Evolutionary conservation across 208 protist species (phyloP).

Genomic region (Giardia muris): DNA sequence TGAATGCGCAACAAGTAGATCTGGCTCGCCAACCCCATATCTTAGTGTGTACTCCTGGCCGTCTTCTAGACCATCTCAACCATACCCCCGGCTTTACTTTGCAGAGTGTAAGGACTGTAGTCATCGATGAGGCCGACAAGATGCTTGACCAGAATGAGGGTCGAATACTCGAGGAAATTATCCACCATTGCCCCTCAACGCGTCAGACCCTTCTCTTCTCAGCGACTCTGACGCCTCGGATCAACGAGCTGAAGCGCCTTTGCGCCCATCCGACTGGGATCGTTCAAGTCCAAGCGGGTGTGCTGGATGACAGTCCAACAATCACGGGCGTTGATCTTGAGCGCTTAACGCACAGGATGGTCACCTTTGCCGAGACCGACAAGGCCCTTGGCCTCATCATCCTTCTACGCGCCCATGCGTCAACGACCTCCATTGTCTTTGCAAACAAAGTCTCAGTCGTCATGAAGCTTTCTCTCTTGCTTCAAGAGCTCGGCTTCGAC

Average conservation of each 20-base stretch:
- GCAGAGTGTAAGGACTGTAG: neutral
- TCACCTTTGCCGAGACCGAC: neutral
- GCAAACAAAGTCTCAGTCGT: neutral
- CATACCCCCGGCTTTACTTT: neutral
- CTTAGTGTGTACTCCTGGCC: neutral
- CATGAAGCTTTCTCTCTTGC: neutral
- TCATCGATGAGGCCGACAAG: conserved; percentile 16
- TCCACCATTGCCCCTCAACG: neutral
- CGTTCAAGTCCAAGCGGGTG: neutral
- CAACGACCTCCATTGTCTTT: neutral
- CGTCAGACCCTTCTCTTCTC: conserved; percentile 16
- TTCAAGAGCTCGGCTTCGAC: neutral
- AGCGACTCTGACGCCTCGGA: neutral
- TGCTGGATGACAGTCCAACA: neutral
- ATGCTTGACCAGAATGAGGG: neutral
- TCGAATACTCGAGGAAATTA: neutral
- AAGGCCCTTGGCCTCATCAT: neutral
- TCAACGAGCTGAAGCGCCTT: neutral
- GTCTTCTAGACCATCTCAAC: neutral
- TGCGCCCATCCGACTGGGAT: neutral
- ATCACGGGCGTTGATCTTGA: neutral
- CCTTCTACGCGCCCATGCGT: neutral
- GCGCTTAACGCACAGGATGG: neutral
- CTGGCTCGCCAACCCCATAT: neutral
- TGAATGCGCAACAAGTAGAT: neutral